phyloP scores from a whole-genome alignment of 768 basidiomycete genomes.

The Tulasnella sp. region DNA sequence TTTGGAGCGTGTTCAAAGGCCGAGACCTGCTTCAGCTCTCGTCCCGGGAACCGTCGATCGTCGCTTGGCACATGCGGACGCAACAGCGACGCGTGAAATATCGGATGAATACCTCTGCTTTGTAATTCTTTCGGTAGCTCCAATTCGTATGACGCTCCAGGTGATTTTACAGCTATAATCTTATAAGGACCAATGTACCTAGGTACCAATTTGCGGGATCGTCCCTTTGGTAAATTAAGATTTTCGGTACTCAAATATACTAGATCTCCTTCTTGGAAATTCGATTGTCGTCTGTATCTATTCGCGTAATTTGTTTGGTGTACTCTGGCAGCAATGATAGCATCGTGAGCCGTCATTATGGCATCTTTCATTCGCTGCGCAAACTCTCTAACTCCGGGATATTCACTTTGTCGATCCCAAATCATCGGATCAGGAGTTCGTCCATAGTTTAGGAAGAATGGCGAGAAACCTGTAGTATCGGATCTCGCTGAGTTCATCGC shows the following conservation, averaged over 20 bases:
- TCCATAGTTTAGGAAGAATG: slow-evolving; percentile 42
- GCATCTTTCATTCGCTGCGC: slow-evolving; percentile 35
- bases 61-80: slow-evolving; percentile 40
- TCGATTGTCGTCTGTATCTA: slow-evolving; percentile 29
- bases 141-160: slow-evolving; percentile 33
- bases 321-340: slow-evolving; percentile 35
- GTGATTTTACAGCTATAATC: slow-evolving; percentile 26
- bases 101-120: slow-evolving; percentile 36
- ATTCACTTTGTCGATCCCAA: slow-evolving; percentile 36
- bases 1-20: slow-evolving; percentile 33
- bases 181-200: slow-evolving; percentile 46
- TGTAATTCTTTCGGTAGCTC: slow-evolving; percentile 37
- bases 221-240: slow-evolving; percentile 37
- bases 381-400: slow-evolving; percentile 36
- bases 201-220: slow-evolving; percentile 37
- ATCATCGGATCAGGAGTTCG: slow-evolving; percentile 38
- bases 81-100: slow-evolving; percentile 42
- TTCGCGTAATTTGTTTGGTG: slow-evolving; percentile 38
- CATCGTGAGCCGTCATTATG: slow-evolving; percentile 36
- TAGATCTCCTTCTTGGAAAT: slow-evolving; percentile 36
- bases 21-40: slow-evolving; percentile 34
- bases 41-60: slow-evolving; percentile 40
- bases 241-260: slow-evolving; percentile 43
- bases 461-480: slow-evolving; percentile 40
- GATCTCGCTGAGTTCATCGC: slow-evolving; percentile 42